Evolutionary conservation across 139 green algal genomes (phyloP), one percentile per base, ranked within the genome.

Genomic region (Tetradesmus lagerheimii): DNA sequence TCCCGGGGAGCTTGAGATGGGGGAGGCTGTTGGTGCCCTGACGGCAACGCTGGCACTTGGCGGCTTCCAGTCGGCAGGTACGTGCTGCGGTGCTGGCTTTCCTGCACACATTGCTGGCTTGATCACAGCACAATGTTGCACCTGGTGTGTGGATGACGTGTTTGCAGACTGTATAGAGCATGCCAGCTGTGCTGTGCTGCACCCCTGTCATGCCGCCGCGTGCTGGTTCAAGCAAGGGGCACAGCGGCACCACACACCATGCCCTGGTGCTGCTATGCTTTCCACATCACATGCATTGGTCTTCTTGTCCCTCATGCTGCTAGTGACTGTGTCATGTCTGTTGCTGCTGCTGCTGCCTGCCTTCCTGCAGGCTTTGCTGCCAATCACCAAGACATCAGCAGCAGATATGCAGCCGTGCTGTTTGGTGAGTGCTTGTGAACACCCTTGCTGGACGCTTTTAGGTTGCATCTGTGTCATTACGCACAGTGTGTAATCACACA

Each of bases 351-450:
- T 66, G 53, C 53, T 66, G 53, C 18, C 57, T 71, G 57, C 31
- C 57, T 71, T 20, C 57, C 57, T 71, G 57, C 57, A 6, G 96
- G 96, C 18, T 97, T 97, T 81, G 96, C 94, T 37, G 92, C 84
- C 84, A 98, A 97, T 80, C 96, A 98, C 89, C 95, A 97, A 91
- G 96, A 98, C 92, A 96, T 98, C 27, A 89, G 91, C 27, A 92
- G 90, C 9, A 88, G 91, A 35, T 96, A 96, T 83, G 94, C 93
- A 2, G 90, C 92, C n/a, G 93, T 96, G 50, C 86, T 98, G 23
- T 98, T 97, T 90, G 96, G 57, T 71, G 57, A 71, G 50, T 14
- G n/a, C n/a, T n/a, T n/a, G n/a, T n/a, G n/a, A n/a, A n/a, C n/a
- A n/a, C n/a, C n/a, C n/a, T n/a, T n/a, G n/a, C n/a, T n/a, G n/a